Percentiles rank a stretch among this genome's conserved stretches.
These are phyloP conservation scores for Anethum foeniculum DNA, from an alignment of 140 eudicot genomes.

Conservation along the genomic window DNA sequence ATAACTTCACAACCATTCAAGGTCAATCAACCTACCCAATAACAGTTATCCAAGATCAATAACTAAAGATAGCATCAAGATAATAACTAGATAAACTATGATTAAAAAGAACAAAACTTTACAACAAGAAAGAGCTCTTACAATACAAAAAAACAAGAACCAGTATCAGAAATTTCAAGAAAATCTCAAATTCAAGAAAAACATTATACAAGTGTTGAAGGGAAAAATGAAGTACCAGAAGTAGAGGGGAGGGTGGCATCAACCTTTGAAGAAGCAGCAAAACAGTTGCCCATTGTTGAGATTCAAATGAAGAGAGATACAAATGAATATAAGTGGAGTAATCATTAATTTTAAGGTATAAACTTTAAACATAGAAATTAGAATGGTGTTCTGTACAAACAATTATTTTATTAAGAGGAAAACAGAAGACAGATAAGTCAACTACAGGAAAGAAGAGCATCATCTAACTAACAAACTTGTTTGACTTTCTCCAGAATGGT, in stretches of 20 bases:
- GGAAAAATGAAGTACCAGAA: conserved; percentile 30
- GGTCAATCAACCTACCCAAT: neutral
- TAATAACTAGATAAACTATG: neutral
- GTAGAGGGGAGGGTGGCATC: conserved; percentile 44
- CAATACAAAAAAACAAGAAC: neutral
- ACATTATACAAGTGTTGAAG: too few relatives aligned
- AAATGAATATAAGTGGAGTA: neutral
- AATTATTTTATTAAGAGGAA: neutral
- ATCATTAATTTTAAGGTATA: neutral
- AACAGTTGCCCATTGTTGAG: conserved; percentile 61
- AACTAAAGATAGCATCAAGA: neutral
- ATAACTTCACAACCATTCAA: neutral
- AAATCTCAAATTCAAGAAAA: neutral
- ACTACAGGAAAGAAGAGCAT: neutral
- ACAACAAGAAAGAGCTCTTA: neutral
- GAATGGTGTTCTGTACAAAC: neutral
- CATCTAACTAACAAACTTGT: neutral
- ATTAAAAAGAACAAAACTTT: neutral
- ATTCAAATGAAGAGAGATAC: neutral
- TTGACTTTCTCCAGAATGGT: neutral
- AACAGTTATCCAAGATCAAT: neutral
- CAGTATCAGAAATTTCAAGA: neutral
- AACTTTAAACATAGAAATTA: neutral
- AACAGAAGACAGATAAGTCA: neutral
- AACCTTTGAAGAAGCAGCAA: conserved; percentile 60